Conservation (phyloP, 495 filamentous ascomycete genomes). For the Penicillium samsonianum region DNA sequence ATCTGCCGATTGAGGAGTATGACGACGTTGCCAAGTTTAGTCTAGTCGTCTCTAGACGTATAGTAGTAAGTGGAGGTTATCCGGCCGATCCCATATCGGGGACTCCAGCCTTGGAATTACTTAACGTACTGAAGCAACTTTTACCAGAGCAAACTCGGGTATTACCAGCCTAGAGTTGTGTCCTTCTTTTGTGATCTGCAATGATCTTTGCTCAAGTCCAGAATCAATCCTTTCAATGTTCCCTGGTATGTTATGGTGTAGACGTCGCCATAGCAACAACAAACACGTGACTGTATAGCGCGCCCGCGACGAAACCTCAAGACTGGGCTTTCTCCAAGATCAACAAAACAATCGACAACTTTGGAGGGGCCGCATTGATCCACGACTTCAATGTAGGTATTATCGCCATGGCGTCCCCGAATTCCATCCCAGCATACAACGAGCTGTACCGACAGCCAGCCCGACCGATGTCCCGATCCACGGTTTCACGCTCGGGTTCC, state of each 20-base stretch:
- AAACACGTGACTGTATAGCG: conserved; percentile 24
- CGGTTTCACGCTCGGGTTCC: conserved; percentile 44
- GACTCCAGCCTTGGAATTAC: background rate
- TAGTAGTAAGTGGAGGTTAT: conserved; percentile 4
- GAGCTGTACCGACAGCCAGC: conserved; percentile 38
- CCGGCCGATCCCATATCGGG: background rate
- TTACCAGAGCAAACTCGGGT: background rate
- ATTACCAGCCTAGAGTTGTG: background rate
- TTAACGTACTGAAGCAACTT: background rate
- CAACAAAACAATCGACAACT: conserved; percentile 34
- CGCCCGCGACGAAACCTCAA: conserved; percentile 28
- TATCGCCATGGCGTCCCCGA: conserved; percentile 42
- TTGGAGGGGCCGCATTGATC: conserved; percentile 33
- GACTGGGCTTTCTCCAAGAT: conserved; percentile 20
- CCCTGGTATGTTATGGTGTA: conserved; percentile 21
- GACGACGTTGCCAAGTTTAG: background rate
- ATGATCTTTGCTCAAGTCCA: background rate
- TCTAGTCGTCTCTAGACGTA: background rate
- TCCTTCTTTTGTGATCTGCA: background rate
- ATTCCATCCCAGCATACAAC: conserved; percentile 41
- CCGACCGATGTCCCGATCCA: conserved; percentile 45
- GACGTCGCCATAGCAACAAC: conserved; percentile 25
- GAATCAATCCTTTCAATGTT: background rate
- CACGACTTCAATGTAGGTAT: conserved; percentile 37
- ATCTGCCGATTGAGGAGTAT: background rate